phyloP scores from a whole-genome alignment of 2,329 filamentous ascomycete genomes.

The Hymenoscyphus fructigenus region DNA sequence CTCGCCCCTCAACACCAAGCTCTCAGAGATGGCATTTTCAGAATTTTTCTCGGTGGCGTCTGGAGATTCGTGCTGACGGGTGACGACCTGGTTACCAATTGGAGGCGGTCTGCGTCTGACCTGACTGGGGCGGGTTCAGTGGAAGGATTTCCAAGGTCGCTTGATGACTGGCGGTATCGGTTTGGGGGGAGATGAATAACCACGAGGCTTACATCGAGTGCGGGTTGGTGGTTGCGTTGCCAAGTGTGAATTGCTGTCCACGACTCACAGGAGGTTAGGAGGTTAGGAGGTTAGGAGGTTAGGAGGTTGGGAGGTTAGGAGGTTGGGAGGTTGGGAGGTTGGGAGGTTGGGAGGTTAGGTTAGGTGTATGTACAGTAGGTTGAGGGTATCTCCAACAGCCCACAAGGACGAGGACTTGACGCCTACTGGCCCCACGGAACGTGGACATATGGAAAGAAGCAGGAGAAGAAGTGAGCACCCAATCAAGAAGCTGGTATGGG shows the following conservation, averaged over 20 bases:
- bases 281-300: too few relatives aligned
- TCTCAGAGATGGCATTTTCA: background rate
- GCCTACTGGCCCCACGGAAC: background rate
- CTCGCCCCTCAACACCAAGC: background rate
- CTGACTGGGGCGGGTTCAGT: background rate
- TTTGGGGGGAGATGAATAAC: background rate
- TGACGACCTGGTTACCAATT: background rate
- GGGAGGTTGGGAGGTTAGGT: too few relatives aligned
- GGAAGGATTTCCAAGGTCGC: slow-evolving; percentile 2
- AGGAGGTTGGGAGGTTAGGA: too few relatives aligned
- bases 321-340: too few relatives aligned
- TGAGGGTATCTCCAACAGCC: background rate
- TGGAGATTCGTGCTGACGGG: background rate
- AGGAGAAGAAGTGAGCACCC: too few relatives aligned
- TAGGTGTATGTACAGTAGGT: background rate
- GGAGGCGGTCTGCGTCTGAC: background rate
- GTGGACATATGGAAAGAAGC: background rate
- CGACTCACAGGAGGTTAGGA: background rate
- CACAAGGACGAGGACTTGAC: background rate
- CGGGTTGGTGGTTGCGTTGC: background rate
- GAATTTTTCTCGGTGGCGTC: background rate
- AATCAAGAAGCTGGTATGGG: too few relatives aligned
- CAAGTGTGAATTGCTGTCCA: background rate
- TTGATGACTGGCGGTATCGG: background rate
- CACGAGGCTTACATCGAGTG: background rate